Evolutionary conservation across 441 rosid species (phyloP).

Genomic region (Syzygium malaccense): DNA sequence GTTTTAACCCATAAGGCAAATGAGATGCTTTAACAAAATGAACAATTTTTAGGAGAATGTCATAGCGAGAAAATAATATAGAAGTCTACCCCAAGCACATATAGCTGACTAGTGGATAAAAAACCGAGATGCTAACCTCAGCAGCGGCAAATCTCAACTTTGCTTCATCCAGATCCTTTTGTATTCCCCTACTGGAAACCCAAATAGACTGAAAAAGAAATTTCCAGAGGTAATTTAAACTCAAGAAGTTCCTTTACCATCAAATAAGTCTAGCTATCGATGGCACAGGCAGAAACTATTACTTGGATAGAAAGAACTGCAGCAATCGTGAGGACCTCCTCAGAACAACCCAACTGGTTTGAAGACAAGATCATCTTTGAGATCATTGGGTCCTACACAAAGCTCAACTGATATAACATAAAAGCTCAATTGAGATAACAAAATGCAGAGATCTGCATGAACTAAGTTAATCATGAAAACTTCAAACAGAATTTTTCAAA

Average conservation of each 20-base stretch:
- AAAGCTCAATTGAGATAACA: not conserved
- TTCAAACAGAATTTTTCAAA: not conserved
- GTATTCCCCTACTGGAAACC: slow-evolving; percentile 72
- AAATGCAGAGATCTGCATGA: not conserved
- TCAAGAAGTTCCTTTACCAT: not conserved
- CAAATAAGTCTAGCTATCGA: not conserved
- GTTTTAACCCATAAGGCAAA: not conserved
- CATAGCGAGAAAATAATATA: not conserved
- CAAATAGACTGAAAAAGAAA: slow-evolving; percentile 72
- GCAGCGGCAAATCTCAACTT: slow-evolving; percentile 96
- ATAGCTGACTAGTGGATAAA: not conserved
- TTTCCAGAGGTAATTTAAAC: not conserved
- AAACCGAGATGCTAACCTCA: slow-evolving; percentile 45
- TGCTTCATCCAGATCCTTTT: slow-evolving; percentile 86
- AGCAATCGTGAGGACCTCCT: slow-evolving; percentile 82
- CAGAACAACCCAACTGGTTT: slow-evolving; percentile 79
- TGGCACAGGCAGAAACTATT: slow-evolving; percentile 4
- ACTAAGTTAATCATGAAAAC: not conserved
- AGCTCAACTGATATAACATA: not conserved
- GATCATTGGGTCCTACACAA: slow-evolving; percentile 79
- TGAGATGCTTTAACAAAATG: not conserved
- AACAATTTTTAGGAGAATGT: not conserved
- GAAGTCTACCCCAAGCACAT: not conserved
- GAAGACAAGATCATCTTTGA: slow-evolving; percentile 96
- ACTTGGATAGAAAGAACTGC: slow-evolving; percentile 89